Base-by-base conservation (phyloP, 257 asterid species). In the Solanum etuberosum region DNA sequence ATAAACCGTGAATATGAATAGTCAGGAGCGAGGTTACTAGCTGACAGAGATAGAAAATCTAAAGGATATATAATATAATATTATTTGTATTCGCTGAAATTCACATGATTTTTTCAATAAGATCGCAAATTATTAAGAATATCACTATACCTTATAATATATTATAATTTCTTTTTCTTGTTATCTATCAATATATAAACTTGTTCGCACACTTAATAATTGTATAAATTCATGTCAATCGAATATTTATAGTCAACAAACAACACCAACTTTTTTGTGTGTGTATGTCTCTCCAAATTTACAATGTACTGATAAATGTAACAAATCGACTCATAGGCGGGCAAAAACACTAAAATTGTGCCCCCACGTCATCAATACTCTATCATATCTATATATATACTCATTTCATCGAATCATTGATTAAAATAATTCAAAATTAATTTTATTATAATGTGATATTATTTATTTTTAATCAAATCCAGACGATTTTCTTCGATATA, bases 401-500 rank as follows among this genome's bases (percentile, higher is more conserved):
- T 67, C 38, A 14, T 67, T 32, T 67, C 5, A 15, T 29, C 0
- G 12, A 67, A 67, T 29, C 1, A 67, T 29, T 65, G 7, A 5
- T 6, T 65, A 61, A 65, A 25, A 8, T 14, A 67, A 27, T 13
- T 0, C 1, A 1, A 65, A 67, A 4, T 12, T 65, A 12, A 12
- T 65, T 21, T 65, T 25, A 67, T 67, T 67, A 23, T 25, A 31
- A 23, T 27, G 9, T 6, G 35, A n/a, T 1, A n/a, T 57, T 57
- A 21, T 54, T 7, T 18, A 54, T 54, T 54, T 43, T 57, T 18
- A 21, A 57, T 57, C 12, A 57, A 57, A 21, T 7, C 0, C 27
- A 0, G 0, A 16, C 1, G 0, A 57, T 21, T 63, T 63, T 63
- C 32, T 63, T n/a, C 7, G 1, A 63, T 63, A n/a, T 63, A n/a